A percentile compares a stretch with the other conserved stretches of the same genome.
These are phyloP conservation scores for Tolypocladium ophioglossoides DNA, from an alignment of 2,329 filamentous ascomycete genomes.

Conservation along the genomic window DNA sequence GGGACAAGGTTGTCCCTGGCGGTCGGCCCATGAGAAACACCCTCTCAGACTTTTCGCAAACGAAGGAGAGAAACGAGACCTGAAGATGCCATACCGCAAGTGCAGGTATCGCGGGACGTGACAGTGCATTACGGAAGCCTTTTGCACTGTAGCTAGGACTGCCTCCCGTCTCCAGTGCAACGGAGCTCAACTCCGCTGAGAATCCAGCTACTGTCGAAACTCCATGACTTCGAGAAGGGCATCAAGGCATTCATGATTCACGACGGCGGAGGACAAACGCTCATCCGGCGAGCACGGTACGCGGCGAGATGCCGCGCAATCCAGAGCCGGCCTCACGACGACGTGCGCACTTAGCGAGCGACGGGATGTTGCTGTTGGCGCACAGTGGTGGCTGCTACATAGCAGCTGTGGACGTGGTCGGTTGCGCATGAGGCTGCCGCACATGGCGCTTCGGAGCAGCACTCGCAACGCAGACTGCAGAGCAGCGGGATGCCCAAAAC, in stretches of 20 bases:
- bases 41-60: neutral
- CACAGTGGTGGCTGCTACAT: neutral
- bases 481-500: slow-evolving; percentile 10
- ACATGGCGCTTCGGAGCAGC: neutral
- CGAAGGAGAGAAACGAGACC: neutral
- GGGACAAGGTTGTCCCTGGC: neutral
- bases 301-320: neutral
- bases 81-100: neutral
- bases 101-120: neutral
- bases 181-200: neutral
- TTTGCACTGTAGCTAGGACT: neutral
- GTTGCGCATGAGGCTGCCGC: neutral
- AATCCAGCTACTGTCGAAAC: neutral
- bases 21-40: neutral
- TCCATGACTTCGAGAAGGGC: neutral
- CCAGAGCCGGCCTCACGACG: neutral
- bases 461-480: neutral
- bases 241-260: neutral
- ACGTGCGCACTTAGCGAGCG: neutral
- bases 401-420: neutral
- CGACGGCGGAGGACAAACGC: neutral
- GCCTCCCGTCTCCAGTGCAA: neutral
- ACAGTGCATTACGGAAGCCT: neutral
- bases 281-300: neutral
- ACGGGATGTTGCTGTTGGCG: neutral